Evolutionary conservation across 2,329 filamentous ascomycete genomes (phyloP).

Genomic region (Aspergillus pseudotamarii): DNA sequence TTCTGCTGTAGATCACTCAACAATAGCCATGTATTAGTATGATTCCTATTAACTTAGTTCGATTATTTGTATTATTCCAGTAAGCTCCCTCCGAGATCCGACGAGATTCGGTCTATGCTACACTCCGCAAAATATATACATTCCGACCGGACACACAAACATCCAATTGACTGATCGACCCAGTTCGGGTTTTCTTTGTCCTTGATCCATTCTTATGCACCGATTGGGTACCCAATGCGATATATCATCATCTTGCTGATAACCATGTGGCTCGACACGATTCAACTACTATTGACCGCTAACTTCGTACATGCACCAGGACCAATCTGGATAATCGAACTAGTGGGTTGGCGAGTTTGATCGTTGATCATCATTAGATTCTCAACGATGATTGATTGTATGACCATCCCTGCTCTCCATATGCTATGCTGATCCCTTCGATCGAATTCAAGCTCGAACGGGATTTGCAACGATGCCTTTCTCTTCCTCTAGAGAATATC

Average conservation of each 20-base stretch:
- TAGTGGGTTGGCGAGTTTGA: slow-evolving; percentile 17
- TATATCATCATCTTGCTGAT: slow-evolving; percentile 6
- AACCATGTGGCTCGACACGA: slow-evolving; percentile 14
- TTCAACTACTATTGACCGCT: slow-evolving; percentile 14
- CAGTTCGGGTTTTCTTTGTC: neutral
- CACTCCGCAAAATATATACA: neutral
- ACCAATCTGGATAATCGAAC: neutral
- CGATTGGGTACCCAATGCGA: neutral
- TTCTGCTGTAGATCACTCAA: neutral
- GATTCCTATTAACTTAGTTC: neutral
- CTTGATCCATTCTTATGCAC: neutral
- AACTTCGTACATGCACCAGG: slow-evolving; percentile 4
- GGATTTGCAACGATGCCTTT: neutral
- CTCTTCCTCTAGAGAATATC: neutral
- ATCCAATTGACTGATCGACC: neutral
- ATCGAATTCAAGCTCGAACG: neutral
- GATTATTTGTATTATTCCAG: neutral
- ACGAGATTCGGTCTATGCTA: neutral
- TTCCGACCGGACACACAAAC: neutral
- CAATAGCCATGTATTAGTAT: neutral
- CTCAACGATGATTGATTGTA: neutral
- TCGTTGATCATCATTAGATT: slow-evolving; percentile 11
- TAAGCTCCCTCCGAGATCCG: neutral
- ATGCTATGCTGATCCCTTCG: neutral
- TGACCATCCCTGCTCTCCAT: neutral